phyloP scores from a whole-genome alignment of 768 basidiomycete genomes.

The Filobasidium floriforme region DNA sequence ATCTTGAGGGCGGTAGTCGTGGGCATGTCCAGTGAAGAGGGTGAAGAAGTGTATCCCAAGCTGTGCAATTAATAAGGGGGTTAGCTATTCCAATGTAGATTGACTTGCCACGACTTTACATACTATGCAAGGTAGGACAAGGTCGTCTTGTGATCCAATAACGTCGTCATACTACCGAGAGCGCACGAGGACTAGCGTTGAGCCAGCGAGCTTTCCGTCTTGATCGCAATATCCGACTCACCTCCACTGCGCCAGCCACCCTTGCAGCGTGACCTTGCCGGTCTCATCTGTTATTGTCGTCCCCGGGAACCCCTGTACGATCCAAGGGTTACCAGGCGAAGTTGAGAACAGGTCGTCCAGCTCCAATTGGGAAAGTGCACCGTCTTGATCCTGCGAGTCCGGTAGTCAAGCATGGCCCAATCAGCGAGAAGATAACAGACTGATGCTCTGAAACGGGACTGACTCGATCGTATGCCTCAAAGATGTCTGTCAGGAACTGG shows the following conservation, averaged over 20 bases:
- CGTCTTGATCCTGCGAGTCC: conserved; percentile 73
- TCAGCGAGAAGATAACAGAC: neutral
- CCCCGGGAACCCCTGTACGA: conserved; percentile 79
- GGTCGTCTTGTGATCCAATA: conserved; percentile 85
- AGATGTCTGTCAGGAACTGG: conserved; percentile 93
- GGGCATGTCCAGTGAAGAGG: conserved; percentile 39
- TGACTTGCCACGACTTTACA: conserved; percentile 4
- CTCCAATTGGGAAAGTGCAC: conserved; percentile 74
- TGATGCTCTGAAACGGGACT: conserved; percentile 6
- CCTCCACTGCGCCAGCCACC: conserved; percentile 99
- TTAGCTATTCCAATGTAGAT: neutral
- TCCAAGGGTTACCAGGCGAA: conserved; percentile 96
- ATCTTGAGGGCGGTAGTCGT: conserved; percentile 74
- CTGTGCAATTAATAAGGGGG: conserved; percentile 12
- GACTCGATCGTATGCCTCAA: conserved; percentile 90
- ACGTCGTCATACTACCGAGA: conserved; percentile 76
- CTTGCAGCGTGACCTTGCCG: conserved; percentile 88
- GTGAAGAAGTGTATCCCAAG: conserved; percentile 65
- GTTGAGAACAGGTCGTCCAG: conserved; percentile 85
- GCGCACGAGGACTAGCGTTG: neutral
- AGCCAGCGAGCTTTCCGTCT: neutral
- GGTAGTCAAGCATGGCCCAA: conserved; percentile 15
- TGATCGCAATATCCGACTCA: conserved; percentile 43
- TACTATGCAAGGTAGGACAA: conserved; percentile 87
- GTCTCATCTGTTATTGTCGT: conserved; percentile 78